Evolutionary conservation across 306 rosid species (phyloP).

Genomic region (Astragalus glycyphyllos): DNA sequence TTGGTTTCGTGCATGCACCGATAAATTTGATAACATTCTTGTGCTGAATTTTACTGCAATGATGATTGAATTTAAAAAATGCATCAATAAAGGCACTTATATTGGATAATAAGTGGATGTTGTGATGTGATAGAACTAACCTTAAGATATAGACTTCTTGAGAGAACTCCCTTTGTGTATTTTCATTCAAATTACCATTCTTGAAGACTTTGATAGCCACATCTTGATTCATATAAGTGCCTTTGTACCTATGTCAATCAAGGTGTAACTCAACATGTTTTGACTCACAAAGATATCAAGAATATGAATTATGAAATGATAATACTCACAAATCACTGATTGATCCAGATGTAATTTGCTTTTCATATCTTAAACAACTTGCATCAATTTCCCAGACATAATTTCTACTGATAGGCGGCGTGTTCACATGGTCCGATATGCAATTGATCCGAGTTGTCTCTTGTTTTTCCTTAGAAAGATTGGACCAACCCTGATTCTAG

Average conservation of each 20-base stretch:
- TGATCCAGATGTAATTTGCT: constrained; percentile 76
- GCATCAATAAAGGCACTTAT: background rate
- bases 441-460: constrained; percentile 31
- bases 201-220: constrained; percentile 84
- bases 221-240: constrained; percentile 65
- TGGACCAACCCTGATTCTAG: constrained; percentile 50
- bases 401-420: constrained; percentile 42
- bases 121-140: constrained; percentile 52
- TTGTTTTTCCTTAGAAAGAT: constrained; percentile 46
- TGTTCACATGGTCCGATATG: constrained; percentile 52
- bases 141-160: constrained; percentile 81
- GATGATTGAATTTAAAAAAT: constrained; percentile 27
- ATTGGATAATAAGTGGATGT: background rate
- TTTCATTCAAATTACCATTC: constrained; percentile 61
- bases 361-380: constrained; percentile 59
- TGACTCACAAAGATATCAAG: constrained; percentile 30
- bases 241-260: constrained; percentile 70
- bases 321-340: constrained; percentile 77
- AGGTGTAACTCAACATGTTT: constrained; percentile 40
- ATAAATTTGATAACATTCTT: constrained; percentile 75
- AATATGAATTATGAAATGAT: constrained; percentile 9
- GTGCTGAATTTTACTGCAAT: constrained; percentile 72
- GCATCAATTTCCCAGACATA: constrained; percentile 61
- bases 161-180: constrained; percentile 62
- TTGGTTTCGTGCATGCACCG: constrained; percentile 74